Base-by-base conservation (phyloP, 352 stramenopile genomes). In the Globisporangium nunn region DNA sequence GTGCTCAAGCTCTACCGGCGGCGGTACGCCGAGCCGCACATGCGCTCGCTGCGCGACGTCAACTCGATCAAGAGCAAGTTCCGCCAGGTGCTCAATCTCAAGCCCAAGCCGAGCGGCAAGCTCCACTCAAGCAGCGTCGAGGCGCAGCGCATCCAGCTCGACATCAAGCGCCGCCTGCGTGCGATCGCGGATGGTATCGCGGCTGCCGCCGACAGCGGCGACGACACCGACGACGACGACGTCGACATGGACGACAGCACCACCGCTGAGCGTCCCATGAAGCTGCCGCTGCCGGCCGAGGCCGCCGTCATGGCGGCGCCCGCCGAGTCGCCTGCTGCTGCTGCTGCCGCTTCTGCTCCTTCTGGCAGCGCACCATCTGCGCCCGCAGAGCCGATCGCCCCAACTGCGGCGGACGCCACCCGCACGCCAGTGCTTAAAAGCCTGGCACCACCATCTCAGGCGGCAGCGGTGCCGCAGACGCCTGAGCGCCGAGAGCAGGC, bases 11-110 rank as follows among this genome's bases (percentile, higher is more conserved):
- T 69, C 40, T 76, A 76, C 40, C 65, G 66, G 30, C 33, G 30
- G 35, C 71, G 61, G 15, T 54, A 77, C 47, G 49, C 63, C 11
- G 50, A 43, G n/a, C 63, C 54, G 14, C 71, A 77, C 18, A 61
- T 63, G 18, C 68, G 68, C 35, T 49, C 65, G 17, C 53, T 45
- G 30, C 60, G 69, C 28, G 63, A 55, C 47, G 3, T 55, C 3
- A 53, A 59, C 31, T 68, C 63, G 35, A 54, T 77, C 44, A 72
- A 72, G 43, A 70, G 56, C 40, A 74, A 77, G 61, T 77, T 77
- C 59, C 23, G 56, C 41, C 66, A 74, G 39, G 56, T 77, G 11
- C 50, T 74, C n/a, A 64, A 74, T 52, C 61, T 55, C 50, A 77
- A 67, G 51, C n/a, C 54, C 7, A 56, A 50, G 23, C 37, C 30